A percentile compares a stretch with the other conserved stretches of the same genome.
Evolutionary conservation across 176 grass and related monocot genomes (phyloP).

Genomic region (Tillandsia leiboldiana): DNA sequence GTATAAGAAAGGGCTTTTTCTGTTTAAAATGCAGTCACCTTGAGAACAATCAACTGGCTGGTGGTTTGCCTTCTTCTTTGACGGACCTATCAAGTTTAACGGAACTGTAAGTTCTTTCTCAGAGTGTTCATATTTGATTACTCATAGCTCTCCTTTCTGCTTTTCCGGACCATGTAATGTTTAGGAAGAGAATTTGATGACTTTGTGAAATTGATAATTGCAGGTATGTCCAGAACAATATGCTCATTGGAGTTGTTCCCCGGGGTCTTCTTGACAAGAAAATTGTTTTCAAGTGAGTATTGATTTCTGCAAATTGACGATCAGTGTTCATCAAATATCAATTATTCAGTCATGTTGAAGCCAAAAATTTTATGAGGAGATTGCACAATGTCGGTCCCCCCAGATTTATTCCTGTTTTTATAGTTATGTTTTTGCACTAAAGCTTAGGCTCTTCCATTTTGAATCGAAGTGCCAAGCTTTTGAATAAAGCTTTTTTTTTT

Average conservation of each 20-base stretch:
- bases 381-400: too few species aligned
- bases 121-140: neutral
- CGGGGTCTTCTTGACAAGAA: conserved; percentile 50
- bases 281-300: conserved; percentile 46
- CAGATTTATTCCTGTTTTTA: too few species aligned
- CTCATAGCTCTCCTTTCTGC: neutral
- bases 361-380: too few species aligned
- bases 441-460: too few species aligned
- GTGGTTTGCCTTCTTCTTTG: conserved; percentile 61
- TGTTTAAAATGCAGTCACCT: conserved; percentile 48
- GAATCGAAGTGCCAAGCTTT: too few species aligned
- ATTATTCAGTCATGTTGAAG: too few species aligned
- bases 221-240: conserved; percentile 81
- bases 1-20: neutral
- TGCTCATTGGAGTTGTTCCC: conserved; percentile 53
- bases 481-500: too few species aligned
- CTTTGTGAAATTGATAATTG: conserved; percentile 4
- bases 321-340: conserved; percentile 6
- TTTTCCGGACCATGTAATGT: too few species aligned
- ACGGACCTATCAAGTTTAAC: conserved; percentile 48
- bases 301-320: neutral
- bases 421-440: too few species aligned
- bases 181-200: neutral
- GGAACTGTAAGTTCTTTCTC: conserved; percentile 59
- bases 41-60: conserved; percentile 79